phyloP scores from a whole-genome alignment of 2,329 filamentous ascomycete species.

The Colletotrichum lini region DNA sequence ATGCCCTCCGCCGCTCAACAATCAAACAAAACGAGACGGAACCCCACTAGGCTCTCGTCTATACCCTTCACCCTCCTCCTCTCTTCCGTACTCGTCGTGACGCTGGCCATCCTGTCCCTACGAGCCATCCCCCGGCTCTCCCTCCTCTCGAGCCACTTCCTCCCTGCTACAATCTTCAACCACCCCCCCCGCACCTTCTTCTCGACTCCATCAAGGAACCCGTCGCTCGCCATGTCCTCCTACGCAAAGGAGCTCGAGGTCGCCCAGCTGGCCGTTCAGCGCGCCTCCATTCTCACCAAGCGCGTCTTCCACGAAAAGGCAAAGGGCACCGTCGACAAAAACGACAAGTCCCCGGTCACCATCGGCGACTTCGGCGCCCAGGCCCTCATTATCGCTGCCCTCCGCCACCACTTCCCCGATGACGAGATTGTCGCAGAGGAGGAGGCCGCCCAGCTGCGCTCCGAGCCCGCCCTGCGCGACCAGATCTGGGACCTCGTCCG shows the following conservation, averaged over 20 bases:
- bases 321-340: constrained; percentile 94
- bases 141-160: constrained; percentile 43
- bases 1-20: constrained; percentile 34
- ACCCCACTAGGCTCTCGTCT: constrained; percentile 6
- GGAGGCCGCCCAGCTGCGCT: constrained; percentile 84
- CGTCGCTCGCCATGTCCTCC: constrained; percentile 52
- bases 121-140: constrained; percentile 45
- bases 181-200: constrained; percentile 42
- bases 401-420: constrained; percentile 89
- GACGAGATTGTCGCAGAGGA: constrained; percentile 97
- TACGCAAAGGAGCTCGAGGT: constrained; percentile 86
- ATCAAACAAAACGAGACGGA: constrained; percentile 29
- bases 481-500: constrained; percentile 88
- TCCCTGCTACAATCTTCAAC: constrained; percentile 21
- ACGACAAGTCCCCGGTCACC: constrained; percentile 96
- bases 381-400: constrained; percentile 92
- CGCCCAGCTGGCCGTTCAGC: constrained; percentile 90
- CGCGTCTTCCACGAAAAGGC: constrained; percentile 81
- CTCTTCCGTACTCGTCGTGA: constrained; percentile 39
- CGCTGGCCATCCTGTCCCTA: constrained; percentile 42
- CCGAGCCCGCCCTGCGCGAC: constrained; percentile 75
- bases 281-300: constrained; percentile 72
- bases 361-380: constrained; percentile 99
- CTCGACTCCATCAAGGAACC: constrained; percentile 33
- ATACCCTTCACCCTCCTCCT: constrained; percentile 30